Base-by-base conservation (phyloP, 2,329 filamentous ascomycete genomes). In the Xylaria sp. region DNA sequence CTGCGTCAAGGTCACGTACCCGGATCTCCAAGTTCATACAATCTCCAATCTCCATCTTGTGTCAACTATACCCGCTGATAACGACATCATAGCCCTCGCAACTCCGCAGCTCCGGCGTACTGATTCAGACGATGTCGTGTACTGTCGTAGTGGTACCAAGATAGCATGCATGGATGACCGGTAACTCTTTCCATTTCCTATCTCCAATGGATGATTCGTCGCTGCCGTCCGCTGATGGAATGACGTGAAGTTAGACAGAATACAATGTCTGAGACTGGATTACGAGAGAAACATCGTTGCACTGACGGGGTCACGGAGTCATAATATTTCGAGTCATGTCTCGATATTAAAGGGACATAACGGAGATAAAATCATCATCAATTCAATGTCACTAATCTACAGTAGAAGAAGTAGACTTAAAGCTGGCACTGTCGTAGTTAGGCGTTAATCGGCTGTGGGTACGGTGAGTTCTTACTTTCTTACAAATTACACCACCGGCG, bases 311-410 rank as follows among this genome's bases (percentile, higher is more conserved):
- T 62, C 60, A 62, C 18, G 3, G 10, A 30, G 7, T 50, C 15
- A 25, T 30, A 30, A 10, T 3, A 3, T 23, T 32, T 34, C 50
- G 3, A 18, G 34, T 45, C 18, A 43, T 23, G 10, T 23, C 43
- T 52, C 64, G 64, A 58, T 30, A 13, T 63, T 67, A 63, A 63
- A 60, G 13, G 65, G 65, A 67, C 18, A 67, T 67, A 67, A 30
- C 60, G 65, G 60, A 32, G 53, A 59, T 67, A 67, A 52, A 59
- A 23, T n/a, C 12, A 45, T 55, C 32, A 12, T 2, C 20, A 15
- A 13, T 9, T 52, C 48, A 4, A 32, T 30, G 4, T 20, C 32
- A 13, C 39, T 55, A 30, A 34, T n/a, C n/a, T n/a, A n/a, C n/a
- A 25, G 2, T 1, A 25, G 20, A 56, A 23, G 10, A 13, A 20